A percentile compares a stretch with the other conserved stretches of the same genome.
These are phyloP conservation scores for Diaporthe amygdali DNA, from an alignment of 2,329 filamentous ascomycete species.

Conservation along the genomic window DNA sequence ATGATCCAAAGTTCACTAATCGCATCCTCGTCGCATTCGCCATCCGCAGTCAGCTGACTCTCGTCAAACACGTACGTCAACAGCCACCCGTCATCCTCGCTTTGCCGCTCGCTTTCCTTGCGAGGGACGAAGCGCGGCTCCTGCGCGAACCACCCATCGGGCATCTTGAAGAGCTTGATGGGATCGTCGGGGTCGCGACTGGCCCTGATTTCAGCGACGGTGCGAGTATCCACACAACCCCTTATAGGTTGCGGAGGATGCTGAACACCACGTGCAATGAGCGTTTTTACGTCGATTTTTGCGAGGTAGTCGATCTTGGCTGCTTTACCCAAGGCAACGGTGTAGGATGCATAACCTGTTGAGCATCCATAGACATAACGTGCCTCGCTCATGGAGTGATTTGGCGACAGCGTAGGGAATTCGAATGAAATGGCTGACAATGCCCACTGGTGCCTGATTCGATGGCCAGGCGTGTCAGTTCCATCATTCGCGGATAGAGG, in stretches of 20 bases:
- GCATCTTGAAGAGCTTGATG: conserved; percentile 67
- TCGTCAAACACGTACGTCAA: conserved; percentile 76
- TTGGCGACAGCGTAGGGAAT: conserved; percentile 65
- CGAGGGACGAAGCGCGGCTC: conserved; percentile 70
- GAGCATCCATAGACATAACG: conserved; percentile 73
- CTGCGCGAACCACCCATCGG: conserved; percentile 66
- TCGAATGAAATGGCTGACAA: conserved; percentile 71
- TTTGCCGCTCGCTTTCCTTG: conserved; percentile 29
- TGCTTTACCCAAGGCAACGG: conserved; percentile 65
- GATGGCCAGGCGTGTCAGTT: conserved; percentile 28
- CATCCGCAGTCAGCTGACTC: conserved; percentile 59
- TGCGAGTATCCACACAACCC: conserved; percentile 66
- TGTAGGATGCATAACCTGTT: conserved; percentile 60
- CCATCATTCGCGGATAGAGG: conserved; percentile 38
- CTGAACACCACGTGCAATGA: conserved; percentile 58
- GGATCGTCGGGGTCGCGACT: conserved; percentile 54
- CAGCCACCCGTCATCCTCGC: conserved; percentile 71
- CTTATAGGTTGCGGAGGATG: conserved; percentile 53
- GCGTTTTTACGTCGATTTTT: conserved; percentile 61
- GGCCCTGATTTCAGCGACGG: conserved; percentile 55
- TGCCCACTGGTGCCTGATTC: conserved; percentile 67
- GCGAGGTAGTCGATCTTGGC: conserved; percentile 70
- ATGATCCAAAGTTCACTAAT: conserved; percentile 72
- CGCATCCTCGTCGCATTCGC: conserved; percentile 48
- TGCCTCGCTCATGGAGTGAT: conserved; percentile 59